Base-by-base conservation (phyloP, 306 rosid genomes). In the Potentilla sterilis region DNA sequence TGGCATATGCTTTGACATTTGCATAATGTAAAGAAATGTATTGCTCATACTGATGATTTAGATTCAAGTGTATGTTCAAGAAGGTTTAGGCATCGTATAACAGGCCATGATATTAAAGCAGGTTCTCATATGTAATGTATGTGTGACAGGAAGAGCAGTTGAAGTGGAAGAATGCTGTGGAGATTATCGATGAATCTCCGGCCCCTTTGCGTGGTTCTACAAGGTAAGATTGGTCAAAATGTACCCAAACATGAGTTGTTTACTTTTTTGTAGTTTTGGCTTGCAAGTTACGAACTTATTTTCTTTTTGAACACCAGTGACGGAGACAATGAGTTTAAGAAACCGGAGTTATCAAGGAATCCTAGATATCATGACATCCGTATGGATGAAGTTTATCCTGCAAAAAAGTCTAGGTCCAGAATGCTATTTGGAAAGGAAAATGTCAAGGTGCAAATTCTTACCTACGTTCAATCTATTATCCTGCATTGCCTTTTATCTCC, bases 381-480 rank as follows among this genome's bases (percentile, higher is more conserved):
- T 1, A 86, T 93, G 79, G 90, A 89, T 83, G 97, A 87, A 80
- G 86, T 92, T 65, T 94, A 87, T 85, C 81, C 92, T 62, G 81
- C 81, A 15, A 91, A 84, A 85, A 84, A 84, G 35, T 80, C 88
- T 19, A 85, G 82, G 84, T 75, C 83, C 44, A 80, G 82, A 41
- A 83, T 72, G 75, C 54, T 58, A 61, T 75, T 83, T 59, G 90
- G 92, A 70, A 90, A 95, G 88, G 97, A 90, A 82, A 90, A 86
- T 85, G 67, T 83, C 7, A 90, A 90, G 99, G 98, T 62, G 40
- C 64, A 47, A 44, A 51, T 84, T 65, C 55, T 64, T 70, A 7
- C 10, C 55, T 7, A 15, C 34, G 8, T 66, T 59, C 6, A 2
- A 38, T 61, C 13, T 67, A 58, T 63, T 58, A 49, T 59, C 21